phyloP scores from a whole-genome alignment of 2,329 filamentous ascomycete species.

The Beauveria pseudobassiana region DNA sequence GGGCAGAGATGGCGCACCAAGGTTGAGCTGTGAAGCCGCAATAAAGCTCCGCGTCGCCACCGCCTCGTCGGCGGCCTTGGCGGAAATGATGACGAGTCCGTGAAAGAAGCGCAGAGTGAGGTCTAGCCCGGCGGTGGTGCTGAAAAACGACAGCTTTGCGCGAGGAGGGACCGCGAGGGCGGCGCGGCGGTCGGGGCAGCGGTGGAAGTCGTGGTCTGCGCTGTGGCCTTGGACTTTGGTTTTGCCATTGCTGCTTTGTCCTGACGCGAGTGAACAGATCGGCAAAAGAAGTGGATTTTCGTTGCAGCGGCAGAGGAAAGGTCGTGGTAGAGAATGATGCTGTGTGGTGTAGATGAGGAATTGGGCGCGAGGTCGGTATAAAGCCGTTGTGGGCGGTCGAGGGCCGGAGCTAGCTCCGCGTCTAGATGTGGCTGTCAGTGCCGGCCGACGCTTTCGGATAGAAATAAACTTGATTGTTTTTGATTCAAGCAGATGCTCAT shows the following conservation, averaged over 20 bases:
- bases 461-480: too few species aligned
- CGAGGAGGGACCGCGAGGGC: not conserved
- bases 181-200: not conserved
- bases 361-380: too few species aligned
- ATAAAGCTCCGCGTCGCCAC: not conserved
- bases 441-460: too few species aligned
- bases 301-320: too few species aligned
- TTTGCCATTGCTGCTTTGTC: not conserved
- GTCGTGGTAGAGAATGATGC: too few species aligned
- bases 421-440: too few species aligned
- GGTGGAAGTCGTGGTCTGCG: not conserved
- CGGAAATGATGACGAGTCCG: constrained; percentile 1
- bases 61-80: not conserved
- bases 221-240: not conserved
- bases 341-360: too few species aligned
- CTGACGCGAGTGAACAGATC: too few species aligned
- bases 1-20: not conserved
- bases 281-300: too few species aligned
- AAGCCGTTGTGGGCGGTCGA: too few species aligned
- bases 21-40: constrained; percentile 1
- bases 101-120: constrained; percentile 6
- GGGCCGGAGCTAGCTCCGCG: too few species aligned
- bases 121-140: constrained; percentile 10
- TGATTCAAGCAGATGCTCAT: too few species aligned
- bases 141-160: constrained; percentile 2